Evolutionary conservation across 805 yeast species (phyloP), one percentile per base, ranked within the genome.

Genomic region (Candida sonorensis): DNA sequence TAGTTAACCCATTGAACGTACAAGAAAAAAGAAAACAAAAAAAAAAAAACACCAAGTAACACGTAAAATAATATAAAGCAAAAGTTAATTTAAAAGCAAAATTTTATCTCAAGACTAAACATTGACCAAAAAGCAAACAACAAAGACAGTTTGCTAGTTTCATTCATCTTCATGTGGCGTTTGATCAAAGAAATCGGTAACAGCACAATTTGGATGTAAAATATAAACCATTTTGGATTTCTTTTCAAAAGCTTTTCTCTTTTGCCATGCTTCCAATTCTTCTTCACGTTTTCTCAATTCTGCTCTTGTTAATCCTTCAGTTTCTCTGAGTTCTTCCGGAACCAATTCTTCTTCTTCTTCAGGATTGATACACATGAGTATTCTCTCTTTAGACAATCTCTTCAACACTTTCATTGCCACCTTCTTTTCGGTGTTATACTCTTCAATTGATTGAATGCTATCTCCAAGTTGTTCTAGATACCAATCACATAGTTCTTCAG

Each of bases 181-280:
- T 15, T 38, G 71, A 38, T 72, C 77, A 40, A 73, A 67, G 53
- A 72, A 69, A 45, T 83, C 94, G 43, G 79, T 67, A 37, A 82
- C 73, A 12, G 87, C 82, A 61, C 88, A 81, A 56, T 85, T 85
- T 35, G 95, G 95, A 62, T 85, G 94, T 35, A 75, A 57, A 21
- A 74, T 73, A 41, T 69, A 75, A 11, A 72, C 62, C 36, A 65
- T 42, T 33, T 59, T 44, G 39, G 54, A 55, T 35, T 35, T 43
- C 43, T 38, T 29, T 36, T 48, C 52, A 16, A 38, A 44, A 6
- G 36, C 43, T 25, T 40, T 41, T 23, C 31, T 40, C 30, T 41
- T 49, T 25, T 46, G 46, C 48, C 47, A 42, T 23, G 45, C 51
- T 20, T 24, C 50, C 43, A 29, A 32, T 42, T 27, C 36, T 41